Percentiles rank a stretch among this genome's conserved stretches.
Evolutionary conservation across 768 basidiomycete species (phyloP).

Genomic region (Lentinus tigrinus): DNA sequence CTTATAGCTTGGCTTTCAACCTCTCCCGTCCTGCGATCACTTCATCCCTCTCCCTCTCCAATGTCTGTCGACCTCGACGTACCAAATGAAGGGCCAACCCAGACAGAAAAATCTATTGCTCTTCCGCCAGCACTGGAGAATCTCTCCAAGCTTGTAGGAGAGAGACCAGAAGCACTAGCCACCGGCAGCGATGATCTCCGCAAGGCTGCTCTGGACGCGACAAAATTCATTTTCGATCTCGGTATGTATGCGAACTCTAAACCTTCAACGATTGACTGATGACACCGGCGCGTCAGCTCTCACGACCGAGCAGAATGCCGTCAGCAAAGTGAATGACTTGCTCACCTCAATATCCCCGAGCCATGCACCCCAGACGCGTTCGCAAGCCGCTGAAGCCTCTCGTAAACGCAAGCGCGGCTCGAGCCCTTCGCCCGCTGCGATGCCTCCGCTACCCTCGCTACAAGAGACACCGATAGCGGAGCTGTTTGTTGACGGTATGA

Average conservation of each 20-base stretch:
- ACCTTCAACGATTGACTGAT: background rate
- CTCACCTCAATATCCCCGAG: slow-evolving; percentile 66
- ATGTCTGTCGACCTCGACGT: background rate
- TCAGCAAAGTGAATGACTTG: slow-evolving; percentile 61
- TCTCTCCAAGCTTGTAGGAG: slow-evolving; percentile 56
- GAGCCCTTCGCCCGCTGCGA: slow-evolving; percentile 33
- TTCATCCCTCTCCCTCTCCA: no score
- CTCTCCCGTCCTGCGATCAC: no score
- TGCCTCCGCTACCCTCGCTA: slow-evolving; percentile 30
- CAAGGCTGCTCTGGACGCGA: slow-evolving; percentile 58
- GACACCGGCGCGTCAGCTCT: slow-evolving; percentile 46
- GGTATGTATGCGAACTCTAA: slow-evolving; percentile 42
- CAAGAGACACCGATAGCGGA: slow-evolving; percentile 70
- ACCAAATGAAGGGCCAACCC: background rate
- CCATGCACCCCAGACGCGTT: slow-evolving; percentile 73
- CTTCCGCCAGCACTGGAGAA: slow-evolving; percentile 41
- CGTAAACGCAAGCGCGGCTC: slow-evolving; percentile 39
- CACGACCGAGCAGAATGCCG: slow-evolving; percentile 63
- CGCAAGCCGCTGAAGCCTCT: slow-evolving; percentile 47
- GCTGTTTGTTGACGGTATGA: slow-evolving; percentile 77
- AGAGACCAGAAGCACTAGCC: slow-evolving; percentile 54
- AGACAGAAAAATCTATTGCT: slow-evolving; percentile 17
- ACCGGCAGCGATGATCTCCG: slow-evolving; percentile 52
- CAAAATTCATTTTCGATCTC: slow-evolving; percentile 74
- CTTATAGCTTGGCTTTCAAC: background rate